A percentile compares a stretch with the other conserved stretches of the same genome.
Conservation (phyloP, 768 basidiomycete genomes). For the Psilocybe subaeruginosa region DNA sequence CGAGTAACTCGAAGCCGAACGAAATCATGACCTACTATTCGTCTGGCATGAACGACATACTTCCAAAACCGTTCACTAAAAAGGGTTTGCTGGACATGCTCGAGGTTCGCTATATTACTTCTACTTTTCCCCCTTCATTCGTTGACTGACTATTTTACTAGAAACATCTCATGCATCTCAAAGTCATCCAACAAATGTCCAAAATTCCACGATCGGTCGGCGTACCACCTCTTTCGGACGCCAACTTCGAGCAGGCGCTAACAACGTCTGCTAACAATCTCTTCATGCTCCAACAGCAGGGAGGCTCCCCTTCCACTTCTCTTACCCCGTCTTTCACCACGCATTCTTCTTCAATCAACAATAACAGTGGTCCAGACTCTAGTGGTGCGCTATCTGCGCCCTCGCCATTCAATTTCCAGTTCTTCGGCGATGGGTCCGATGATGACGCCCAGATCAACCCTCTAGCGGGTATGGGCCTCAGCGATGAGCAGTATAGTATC, state of each 20-base stretch:
- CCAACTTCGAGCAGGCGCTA: slow-evolving; percentile 57
- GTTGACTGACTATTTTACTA: slow-evolving; percentile 23
- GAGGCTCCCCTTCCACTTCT: slow-evolving; percentile 4
- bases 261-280: slow-evolving; percentile 26
- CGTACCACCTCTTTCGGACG: slow-evolving; percentile 62
- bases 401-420: slow-evolving; percentile 26
- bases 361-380: not conserved
- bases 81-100: slow-evolving; percentile 90
- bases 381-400: slow-evolving; percentile 7
- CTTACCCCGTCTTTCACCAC: slow-evolving; percentile 9
- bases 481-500: slow-evolving; percentile 84
- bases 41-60: slow-evolving; percentile 94
- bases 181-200: slow-evolving; percentile 81
- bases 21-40: slow-evolving; percentile 92
- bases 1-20: slow-evolving; percentile 89
- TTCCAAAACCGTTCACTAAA: slow-evolving; percentile 98
- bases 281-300: slow-evolving; percentile 13
- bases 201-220: slow-evolving; percentile 67
- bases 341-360: slow-evolving; percentile 6
- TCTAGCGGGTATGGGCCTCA: slow-evolving; percentile 84
- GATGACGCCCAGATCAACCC: slow-evolving; percentile 77
- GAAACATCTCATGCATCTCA: slow-evolving; percentile 90
- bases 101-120: slow-evolving; percentile 55
- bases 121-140: not conserved
- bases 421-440: slow-evolving; percentile 36